Evolutionary conservation across 331 rosid species (phyloP).

Genomic region (Stylosanthes scabra): DNA sequence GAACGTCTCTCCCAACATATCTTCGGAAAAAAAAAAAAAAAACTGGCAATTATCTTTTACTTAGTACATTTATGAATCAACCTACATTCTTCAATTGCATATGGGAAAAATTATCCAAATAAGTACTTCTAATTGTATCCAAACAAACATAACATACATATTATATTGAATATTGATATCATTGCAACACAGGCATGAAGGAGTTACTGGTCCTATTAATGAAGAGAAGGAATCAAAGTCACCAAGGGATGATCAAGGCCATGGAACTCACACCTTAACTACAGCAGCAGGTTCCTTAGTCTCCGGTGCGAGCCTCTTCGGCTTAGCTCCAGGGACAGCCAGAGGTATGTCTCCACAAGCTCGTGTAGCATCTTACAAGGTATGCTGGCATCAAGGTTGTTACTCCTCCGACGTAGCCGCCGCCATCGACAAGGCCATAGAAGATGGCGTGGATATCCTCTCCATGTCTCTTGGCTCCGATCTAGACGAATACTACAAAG

Average conservation of each 20-base stretch:
- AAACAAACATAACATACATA: too few species aligned
- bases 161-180: too few species aligned
- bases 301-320: conserved; percentile 69
- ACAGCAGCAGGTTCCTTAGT: conserved; percentile 81
- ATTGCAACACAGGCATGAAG: too few species aligned
- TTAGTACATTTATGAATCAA: too few species aligned
- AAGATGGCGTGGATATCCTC: conserved; percentile 71
- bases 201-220: conserved; percentile 54
- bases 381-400: conserved; percentile 85
- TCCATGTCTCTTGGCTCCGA: conserved; percentile 86
- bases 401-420: conserved; percentile 76
- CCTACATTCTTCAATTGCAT: too few species aligned
- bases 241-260: conserved; percentile 88
- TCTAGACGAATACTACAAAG: conserved; percentile 48
- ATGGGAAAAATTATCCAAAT: too few species aligned
- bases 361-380: conserved; percentile 78
- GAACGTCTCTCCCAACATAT: too few species aligned
- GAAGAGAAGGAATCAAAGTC: conserved; percentile 63
- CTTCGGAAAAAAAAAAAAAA: too few species aligned
- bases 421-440: conserved; percentile 76
- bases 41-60: too few species aligned
- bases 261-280: conserved; percentile 87
- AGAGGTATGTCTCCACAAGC: conserved; percentile 85
- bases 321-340: conserved; percentile 81
- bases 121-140: too few species aligned